A percentile compares a stretch with the other conserved stretches of the same genome.
Evolutionary conservation across 176 grass and related monocot species (phyloP).

Genomic region (Pharus latifolius): DNA sequence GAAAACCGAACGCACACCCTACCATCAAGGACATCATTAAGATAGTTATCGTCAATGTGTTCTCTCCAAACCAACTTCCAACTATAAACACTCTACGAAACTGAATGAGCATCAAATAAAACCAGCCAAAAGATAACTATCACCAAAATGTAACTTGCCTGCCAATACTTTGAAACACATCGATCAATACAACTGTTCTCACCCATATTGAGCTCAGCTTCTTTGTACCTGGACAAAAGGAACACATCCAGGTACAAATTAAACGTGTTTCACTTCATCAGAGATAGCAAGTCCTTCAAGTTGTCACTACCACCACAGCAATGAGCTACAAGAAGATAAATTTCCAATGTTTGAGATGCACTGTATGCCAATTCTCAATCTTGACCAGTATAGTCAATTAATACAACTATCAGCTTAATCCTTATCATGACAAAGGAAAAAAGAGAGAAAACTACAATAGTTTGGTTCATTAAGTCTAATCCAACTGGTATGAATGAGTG

Average conservation of each 20-base stretch:
- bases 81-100: background rate
- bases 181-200: slow-evolving; percentile 99
- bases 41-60: background rate
- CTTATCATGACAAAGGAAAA: background rate
- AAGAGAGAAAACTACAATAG: background rate
- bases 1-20: too few relatives aligned
- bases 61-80: background rate
- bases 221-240: slow-evolving; percentile 65
- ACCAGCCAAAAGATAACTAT: background rate
- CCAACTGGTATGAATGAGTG: background rate
- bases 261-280: background rate
- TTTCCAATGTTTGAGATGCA: background rate
- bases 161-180: slow-evolving; percentile 96
- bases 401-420: background rate
- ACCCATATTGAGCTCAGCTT: slow-evolving; percentile 94
- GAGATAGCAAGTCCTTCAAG: background rate
- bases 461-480: background rate
- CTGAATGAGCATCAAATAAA: background rate
- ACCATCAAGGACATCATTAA: background rate
- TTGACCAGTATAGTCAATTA: background rate
- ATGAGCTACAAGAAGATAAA: background rate
- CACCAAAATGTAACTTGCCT: slow-evolving; percentile 50
- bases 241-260: background rate
- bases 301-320: slow-evolving; percentile 1
- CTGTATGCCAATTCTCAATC: background rate